Evolutionary conservation across 176 grass and related monocot genomes (phyloP), one percentile per base, ranked within the genome.

Genomic region (Aegilops umbellulata): DNA sequence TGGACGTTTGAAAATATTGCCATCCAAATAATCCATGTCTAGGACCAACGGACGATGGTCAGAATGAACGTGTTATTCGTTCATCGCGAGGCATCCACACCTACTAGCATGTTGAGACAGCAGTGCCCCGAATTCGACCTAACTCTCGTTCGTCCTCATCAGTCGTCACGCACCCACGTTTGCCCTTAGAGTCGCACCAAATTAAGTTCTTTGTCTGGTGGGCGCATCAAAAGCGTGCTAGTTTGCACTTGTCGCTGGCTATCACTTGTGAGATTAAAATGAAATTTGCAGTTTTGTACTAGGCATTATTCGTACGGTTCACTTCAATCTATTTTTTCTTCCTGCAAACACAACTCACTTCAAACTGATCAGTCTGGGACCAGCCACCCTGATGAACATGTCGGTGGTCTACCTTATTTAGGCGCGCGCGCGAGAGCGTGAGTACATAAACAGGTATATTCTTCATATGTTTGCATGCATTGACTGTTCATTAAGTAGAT

Each of bases 401-500:
- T 8, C 65, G 3, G 1, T 67, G 20, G 20, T 4, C 76, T 24
- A 35, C 3, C 31, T 78, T 23, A 35, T 60, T 31, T 35, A 17
- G n/a, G n/a, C 11, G 42, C 42, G 42, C 11, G 42, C 42, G 3
- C 10, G 3, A 44, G 12, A 53, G 4, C 17, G 4, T 26, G 6
- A 2, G 6, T 5, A 15, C 6, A 47, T 81, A 38, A 11, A 77
- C 17, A 78, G 0, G 13, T 29, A 29, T 53, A 47, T 24, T 24
- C 2, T 24, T 64, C 3, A 17, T 25, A 46, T 35, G 55, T 76
- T 65, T 60, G 13, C 32, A 55, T 29, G 32, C 34, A 83, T 36
- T 17, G 73, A 85, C 34, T 62, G 77, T 84, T 84, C 76, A 24
- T 87, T 13, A 31, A 84, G 66, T 77, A 82, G 80, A 77, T 88